phyloP scores from a whole-genome alignment of 1,284 basidiomycete species.

The Neolentinus lepideus region DNA sequence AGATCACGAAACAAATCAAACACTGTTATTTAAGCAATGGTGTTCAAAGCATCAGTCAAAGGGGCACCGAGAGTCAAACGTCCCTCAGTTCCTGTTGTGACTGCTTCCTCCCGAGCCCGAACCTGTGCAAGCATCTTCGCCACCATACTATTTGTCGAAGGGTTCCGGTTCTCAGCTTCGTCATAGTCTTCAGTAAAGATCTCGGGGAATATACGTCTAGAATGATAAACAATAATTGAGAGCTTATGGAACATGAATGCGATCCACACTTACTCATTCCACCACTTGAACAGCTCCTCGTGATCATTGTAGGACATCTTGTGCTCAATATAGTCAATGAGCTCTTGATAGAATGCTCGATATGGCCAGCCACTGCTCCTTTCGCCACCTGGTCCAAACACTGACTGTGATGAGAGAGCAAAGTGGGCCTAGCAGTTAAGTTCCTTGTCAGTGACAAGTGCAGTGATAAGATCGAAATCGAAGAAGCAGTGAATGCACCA shows the following conservation, averaged over 20 bases:
- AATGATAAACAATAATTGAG: background rate
- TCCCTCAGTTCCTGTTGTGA: no score
- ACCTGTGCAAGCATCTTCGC: background rate
- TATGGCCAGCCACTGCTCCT: background rate
- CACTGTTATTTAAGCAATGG: background rate
- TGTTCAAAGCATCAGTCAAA: background rate
- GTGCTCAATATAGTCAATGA: background rate
- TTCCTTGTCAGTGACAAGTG: background rate
- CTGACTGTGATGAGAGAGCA: background rate
- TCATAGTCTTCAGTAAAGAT: background rate
- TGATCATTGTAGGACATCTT: background rate
- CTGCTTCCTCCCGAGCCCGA: background rate
- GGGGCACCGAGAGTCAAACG: background rate
- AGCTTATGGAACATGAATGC: background rate
- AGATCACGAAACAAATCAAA: no score
- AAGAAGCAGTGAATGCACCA: background rate
- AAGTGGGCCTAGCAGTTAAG: background rate
- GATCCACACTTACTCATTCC: background rate
- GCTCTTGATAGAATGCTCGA: background rate
- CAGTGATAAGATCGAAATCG: background rate
- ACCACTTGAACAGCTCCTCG: background rate
- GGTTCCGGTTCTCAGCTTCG: background rate
- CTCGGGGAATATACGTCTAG: background rate
- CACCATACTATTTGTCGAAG: background rate
- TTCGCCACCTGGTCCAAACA: background rate